Evolutionary conservation across 805 yeast genomes (phyloP).

Genomic region (Schwanniomyces vanrijiae): DNA sequence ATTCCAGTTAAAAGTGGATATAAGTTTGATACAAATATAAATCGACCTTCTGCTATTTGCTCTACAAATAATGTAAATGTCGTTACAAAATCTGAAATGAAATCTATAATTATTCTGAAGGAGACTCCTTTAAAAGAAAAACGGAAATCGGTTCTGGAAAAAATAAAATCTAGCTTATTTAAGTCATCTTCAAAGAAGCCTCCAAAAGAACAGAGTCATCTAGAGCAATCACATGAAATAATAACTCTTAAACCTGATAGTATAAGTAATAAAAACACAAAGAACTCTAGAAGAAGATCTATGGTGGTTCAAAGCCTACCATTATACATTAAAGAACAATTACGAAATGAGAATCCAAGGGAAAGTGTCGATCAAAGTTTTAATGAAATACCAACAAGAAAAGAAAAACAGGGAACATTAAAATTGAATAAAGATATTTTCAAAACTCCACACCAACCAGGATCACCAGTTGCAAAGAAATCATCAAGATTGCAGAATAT

Average conservation of each 20-base stretch:
- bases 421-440: neutral
- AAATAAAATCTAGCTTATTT: slow-evolving; percentile 11
- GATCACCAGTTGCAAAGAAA: neutral
- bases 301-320: slow-evolving; percentile 39
- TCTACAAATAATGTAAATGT: slow-evolving; percentile 34
- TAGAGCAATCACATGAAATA: neutral
- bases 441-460: neutral
- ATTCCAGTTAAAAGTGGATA: neutral
- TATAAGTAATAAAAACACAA: neutral
- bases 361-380: neutral
- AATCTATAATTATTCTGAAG: neutral
- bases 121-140: slow-evolving; percentile 5
- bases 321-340: slow-evolving; percentile 29
- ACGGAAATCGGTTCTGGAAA: slow-evolving; percentile 13
- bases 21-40: slow-evolving; percentile 1
- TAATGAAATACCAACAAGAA: neutral
- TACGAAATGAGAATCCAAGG: slow-evolving; percentile 1
- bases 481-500: slow-evolving; percentile 30
- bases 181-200: neutral
- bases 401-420: neutral
- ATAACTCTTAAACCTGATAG: neutral
- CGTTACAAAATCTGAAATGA: slow-evolving; percentile 23
- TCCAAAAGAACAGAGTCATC: neutral
- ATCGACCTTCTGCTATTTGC: slow-evolving; percentile 28
- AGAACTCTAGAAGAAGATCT: slow-evolving; percentile 25